Evolutionary conservation across 139 green algal genomes (phyloP), one percentile per base, ranked within the genome.

Genomic region (Micractinium conductrix): DNA sequence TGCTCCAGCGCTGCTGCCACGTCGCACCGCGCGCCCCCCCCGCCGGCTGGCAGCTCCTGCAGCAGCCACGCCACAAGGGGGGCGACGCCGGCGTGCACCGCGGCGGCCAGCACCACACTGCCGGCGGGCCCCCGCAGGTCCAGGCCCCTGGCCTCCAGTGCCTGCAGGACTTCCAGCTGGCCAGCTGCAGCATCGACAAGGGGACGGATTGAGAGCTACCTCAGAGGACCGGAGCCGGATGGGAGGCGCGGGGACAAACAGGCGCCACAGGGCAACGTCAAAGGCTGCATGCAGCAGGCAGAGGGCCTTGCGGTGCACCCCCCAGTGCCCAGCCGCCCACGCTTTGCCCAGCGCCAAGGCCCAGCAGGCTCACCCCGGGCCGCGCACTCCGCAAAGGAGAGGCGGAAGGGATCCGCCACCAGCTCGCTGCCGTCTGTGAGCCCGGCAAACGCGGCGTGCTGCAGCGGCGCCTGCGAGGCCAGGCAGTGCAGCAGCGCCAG

Each of bases 31-130:
- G n/a, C 48, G 19, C 58, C 62, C 42, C 43, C 26, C 12, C 44
- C 65, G 14, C 16, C n/a, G n/a, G n/a, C n/a, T n/a, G n/a, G 8
- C 40, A 22, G 80, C 74, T 81, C 72, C 0, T 43, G 30, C 80
- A 91, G 80, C 80, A 91, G 69, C 68, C 87, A 82, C 40, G 35
- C 26, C 33, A 89, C 84, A 69, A 91, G 84, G 30, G 43, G 40
- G 6, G 55, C 62, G 4, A 63, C 45, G 37, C 80, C 69, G 38
- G 55, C 42, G 58, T 87, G 87, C 38, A 85, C 76, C 7, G 87
- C 87, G 9, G 84, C 87, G 0, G 80, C 87, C 70, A 91, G 75
- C 85, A 87, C 58, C 17, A 67, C n/a, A 33, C 78, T 33, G 78
- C 78, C 78, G 42, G 17, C 8, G 19, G 43, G n/a, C 30, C 62